Base-by-base conservation (phyloP, 1,284 basidiomycete genomes). In the Pseudozyma tsukubaensis region DNA sequence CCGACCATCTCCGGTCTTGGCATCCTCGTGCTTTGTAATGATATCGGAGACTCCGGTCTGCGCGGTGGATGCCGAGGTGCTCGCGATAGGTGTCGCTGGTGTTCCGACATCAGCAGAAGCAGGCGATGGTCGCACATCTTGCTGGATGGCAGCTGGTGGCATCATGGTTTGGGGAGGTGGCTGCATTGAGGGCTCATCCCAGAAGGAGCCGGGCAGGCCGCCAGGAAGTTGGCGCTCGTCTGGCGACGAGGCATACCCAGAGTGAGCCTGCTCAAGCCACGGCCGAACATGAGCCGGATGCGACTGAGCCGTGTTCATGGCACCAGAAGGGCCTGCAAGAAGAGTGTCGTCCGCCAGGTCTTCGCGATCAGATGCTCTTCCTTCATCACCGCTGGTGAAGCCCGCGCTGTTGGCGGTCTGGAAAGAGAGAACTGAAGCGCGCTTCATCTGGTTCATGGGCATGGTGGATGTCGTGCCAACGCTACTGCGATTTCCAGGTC, bases 341-440 rank as follows among this genome's bases (percentile, higher is more conserved):
- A 48, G 19, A 0, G 48, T 47, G 12, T 58, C 34, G 13, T 68
- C 54, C 12, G 57, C 51, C 36, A 55, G 50, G 40, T 70, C 35
- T 10, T 66, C 65, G 39, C 59, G 54, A 16, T 70, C 68, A 12
- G 61, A 71, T 4, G 47, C 35, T 39, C 60, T 52, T 11, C 50
- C 76, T 14, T 74, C 72, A n/a, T 75, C 72, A 50, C 57, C 76
- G 49, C 72, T 72, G 19, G 64, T 69, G 57, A 77, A 72, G 47
- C 68, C 72, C 32, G 76, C 80, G 49, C 73, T 77, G 45, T 79
- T 64, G n/a, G 80, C 80, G 1, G 80, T 82, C 64, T 82, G 78
- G 47, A 82, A 82, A 2, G 79, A 80, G 18, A 80, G 71, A 29
- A 79, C 72, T 2, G 78, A 80, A 9, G 65, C 77, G 11, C 80